Base-by-base conservation (phyloP, 1,284 basidiomycete genomes). In the Boletus calvinii region DNA sequence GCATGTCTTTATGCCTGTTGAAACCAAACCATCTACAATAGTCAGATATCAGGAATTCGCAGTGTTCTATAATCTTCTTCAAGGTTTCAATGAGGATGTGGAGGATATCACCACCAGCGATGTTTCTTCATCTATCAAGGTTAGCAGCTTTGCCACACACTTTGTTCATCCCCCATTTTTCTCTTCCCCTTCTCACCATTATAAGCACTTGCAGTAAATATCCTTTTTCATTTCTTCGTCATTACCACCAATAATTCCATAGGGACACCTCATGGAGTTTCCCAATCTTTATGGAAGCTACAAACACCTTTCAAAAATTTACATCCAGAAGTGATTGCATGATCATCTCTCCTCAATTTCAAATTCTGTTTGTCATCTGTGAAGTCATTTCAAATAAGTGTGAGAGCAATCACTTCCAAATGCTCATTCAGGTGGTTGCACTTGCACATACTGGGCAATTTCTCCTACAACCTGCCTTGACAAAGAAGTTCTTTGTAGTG, bases 141-240 rank as follows among this genome's bases (percentile, higher is more conserved):
- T 45, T 1, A 34, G 48, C 24, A 59, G 39, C n/a, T 51, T 59
- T 10, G 30, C 13, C 1, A 10, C 47, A 1, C 8, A 41, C 6
- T 59, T 58, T 4, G 6, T 49, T 20, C 47, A 55, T 1, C 47
- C 52, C 3, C 40, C 37, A 2, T 59, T 57, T 4, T 48, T 47
- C 17, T 47, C 24, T 12, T 6, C 31, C 3, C 22, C 5, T 12
- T 43, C 34, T n/a, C 6, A 12, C 1, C 0, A 5, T 4, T 55
- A 46, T 4, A 1, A 30, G 6, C 48, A 48, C n/a, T 4, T 38
- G 0, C 37, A 34, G 47, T 55, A 9, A 0, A 44, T 30, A 0
- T 1, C 11, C 0, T 2, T 40, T 13, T 2, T 1, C 2, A 1
- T 17, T 41, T 6, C 22, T 22, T 22, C 5, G 11, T 26, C 4